A percentile compares a stretch with the other conserved stretches of the same genome.
Evolutionary conservation across 495 filamentous ascomycete species (phyloP).

Genomic region (Chaetomium fimeti): DNA sequence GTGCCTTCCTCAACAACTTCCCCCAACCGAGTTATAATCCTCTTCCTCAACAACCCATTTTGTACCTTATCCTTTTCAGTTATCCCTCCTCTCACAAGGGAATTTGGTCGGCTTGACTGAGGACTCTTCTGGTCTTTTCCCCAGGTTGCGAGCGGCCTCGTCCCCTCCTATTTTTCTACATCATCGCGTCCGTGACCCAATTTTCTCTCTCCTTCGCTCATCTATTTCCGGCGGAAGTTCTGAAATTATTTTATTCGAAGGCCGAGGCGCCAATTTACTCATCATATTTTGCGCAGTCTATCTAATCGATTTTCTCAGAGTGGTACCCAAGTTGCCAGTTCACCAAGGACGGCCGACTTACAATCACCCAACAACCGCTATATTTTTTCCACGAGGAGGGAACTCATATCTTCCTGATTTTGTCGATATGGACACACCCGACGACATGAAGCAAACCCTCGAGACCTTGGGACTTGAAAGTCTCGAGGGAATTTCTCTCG

Average conservation of each 20-base stretch:
- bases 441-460: slow-evolving; percentile 15
- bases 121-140: not conserved
- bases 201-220: not conserved
- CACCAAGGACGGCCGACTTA: not conserved
- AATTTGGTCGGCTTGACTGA: not conserved
- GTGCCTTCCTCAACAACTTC: not conserved
- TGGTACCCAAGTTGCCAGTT: not conserved
- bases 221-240: not conserved
- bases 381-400: not conserved
- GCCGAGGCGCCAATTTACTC: not conserved
- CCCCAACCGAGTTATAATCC: not conserved
- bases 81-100: not conserved
- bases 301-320: not conserved
- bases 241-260: not conserved
- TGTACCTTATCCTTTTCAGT: not conserved
- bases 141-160: not conserved
- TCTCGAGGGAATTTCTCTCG: slow-evolving; percentile 24
- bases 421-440: slow-evolving; percentile 17
- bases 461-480: slow-evolving; percentile 17
- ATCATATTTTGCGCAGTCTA: not conserved
- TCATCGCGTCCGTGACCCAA: not conserved
- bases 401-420: slow-evolving; percentile 14
- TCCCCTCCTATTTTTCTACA: not conserved
- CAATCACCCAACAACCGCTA: not conserved
- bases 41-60: not conserved